Evolutionary conservation across 495 filamentous ascomycete species (phyloP).

Genomic region (Penicillium ucsense): DNA sequence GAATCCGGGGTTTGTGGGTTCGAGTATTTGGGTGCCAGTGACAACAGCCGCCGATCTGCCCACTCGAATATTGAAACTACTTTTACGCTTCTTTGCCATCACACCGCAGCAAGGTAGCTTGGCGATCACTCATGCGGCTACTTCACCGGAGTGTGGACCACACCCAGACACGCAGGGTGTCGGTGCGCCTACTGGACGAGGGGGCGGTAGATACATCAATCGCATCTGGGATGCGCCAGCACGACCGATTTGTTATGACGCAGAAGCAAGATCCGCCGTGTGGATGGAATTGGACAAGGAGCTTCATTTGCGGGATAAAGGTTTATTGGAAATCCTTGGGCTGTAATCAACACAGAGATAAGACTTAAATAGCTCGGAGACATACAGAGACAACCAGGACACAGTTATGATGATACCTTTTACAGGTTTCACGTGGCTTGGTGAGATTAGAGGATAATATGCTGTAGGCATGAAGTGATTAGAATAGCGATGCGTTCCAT

Average conservation of each 20-base stretch:
- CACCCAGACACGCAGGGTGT: conserved; percentile 10
- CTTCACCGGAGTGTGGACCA: conserved; percentile 11
- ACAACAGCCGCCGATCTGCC: background rate
- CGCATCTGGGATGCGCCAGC: conserved; percentile 15
- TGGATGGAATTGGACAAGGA: conserved; percentile 13
- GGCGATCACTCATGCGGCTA: conserved; percentile 14
- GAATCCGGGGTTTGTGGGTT: conserved; percentile 15
- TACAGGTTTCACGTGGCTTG: no score
- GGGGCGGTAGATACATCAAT: conserved; percentile 20
- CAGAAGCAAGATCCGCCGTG: conserved; percentile 3
- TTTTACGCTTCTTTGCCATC: conserved; percentile 8
- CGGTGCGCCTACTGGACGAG: conserved; percentile 2
- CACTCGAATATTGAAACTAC: background rate
- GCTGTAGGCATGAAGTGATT: no score
- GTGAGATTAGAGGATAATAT: no score
- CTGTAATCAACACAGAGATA: background rate
- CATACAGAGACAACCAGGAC: no score
- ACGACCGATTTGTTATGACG: conserved; percentile 6
- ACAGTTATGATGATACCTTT: no score
- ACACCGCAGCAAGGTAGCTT: conserved; percentile 13
- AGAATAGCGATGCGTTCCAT: no score
- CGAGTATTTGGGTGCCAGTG: conserved; percentile 10
- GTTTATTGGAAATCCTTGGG: conserved; percentile 6
- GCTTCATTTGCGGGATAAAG: conserved; percentile 9
- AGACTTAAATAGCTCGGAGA: background rate